Conservation (phyloP, 192 early-diverging fungal species). For the Coemansia sp. region DNA sequence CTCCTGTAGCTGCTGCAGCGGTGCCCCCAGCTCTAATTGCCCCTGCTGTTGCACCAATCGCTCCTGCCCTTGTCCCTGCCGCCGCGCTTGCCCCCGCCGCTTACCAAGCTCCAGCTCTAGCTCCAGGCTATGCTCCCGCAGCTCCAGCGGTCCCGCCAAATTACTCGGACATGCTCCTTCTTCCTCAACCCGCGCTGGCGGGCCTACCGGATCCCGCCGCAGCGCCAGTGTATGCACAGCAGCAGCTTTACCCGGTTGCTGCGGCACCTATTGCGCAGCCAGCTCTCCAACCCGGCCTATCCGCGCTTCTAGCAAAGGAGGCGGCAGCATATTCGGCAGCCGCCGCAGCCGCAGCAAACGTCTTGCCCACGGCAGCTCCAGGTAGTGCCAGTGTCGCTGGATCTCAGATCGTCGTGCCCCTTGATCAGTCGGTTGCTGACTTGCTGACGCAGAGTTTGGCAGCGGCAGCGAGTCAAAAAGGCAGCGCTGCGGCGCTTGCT, state of each 20-base stretch:
- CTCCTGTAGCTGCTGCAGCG: conserved; percentile 1
- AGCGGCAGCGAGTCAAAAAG: background rate
- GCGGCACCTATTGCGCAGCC: conserved; percentile 7
- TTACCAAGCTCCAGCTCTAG: background rate
- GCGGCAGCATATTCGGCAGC: background rate
- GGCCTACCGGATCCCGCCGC: conserved; percentile 3
- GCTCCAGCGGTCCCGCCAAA: conserved; percentile 12
- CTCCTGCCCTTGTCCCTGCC: conserved; percentile 1
- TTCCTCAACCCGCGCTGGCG: conserved; percentile 18
- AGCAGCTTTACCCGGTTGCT: conserved; percentile 34
- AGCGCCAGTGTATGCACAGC: conserved; percentile 28
- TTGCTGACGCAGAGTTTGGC: conserved; percentile 4
- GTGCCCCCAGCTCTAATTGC: background rate
- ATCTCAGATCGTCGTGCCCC: background rate
- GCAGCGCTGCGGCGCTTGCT: background rate
- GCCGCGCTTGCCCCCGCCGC: conserved; percentile 6
- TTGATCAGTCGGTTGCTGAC: conserved; percentile 9
- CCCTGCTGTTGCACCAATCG: background rate
- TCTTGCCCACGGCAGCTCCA: background rate
- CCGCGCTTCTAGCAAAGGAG: background rate
- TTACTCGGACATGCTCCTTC: conserved; percentile 12
- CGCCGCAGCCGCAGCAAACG: background rate
- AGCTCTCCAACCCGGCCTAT: conserved; percentile 7
- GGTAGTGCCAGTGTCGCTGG: background rate
- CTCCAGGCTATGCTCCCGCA: background rate